Conservation (phyloP, 805 yeast species). For the Yarrowia keelungensis region DNA sequence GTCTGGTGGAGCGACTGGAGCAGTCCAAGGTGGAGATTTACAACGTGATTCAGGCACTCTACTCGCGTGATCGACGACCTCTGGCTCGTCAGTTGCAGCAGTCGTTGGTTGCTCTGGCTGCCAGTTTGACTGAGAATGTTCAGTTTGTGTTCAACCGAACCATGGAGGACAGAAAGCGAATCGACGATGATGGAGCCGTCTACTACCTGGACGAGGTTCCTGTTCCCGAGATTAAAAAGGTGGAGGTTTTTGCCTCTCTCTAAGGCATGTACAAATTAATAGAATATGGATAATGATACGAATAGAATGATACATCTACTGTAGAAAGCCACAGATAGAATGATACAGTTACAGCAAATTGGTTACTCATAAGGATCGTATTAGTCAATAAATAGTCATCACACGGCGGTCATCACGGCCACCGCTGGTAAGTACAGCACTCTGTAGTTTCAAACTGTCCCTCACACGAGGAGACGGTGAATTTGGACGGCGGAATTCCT, state of each 20-base stretch:
- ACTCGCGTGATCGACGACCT: conserved; percentile 73
- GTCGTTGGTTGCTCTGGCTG: conserved; percentile 64
- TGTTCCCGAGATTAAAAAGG: conserved; percentile 67
- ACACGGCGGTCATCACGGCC: neutral
- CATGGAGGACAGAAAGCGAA: conserved; percentile 85
- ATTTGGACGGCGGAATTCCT: conserved; percentile 22
- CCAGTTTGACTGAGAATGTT: conserved; percentile 63
- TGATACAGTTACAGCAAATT: neutral
- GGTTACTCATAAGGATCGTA: neutral
- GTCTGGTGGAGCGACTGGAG: conserved; percentile 81
- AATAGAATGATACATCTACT: too few species aligned
- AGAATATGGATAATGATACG: too few species aligned
- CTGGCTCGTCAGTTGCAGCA: conserved; percentile 85
- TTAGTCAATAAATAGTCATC: conserved; percentile 11
- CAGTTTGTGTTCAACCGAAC: conserved; percentile 80
- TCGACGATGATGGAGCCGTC: conserved; percentile 86
- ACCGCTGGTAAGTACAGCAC: neutral
- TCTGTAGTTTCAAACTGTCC: conserved; percentile 27
- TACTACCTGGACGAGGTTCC: conserved; percentile 80
- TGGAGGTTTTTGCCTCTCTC: conserved; percentile 50
- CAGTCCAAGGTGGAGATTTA: conserved; percentile 77
- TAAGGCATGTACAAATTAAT: neutral
- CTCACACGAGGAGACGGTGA: conserved; percentile 9
- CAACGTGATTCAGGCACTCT: conserved; percentile 73
- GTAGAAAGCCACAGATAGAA: too few species aligned